Evolutionary conservation across 1,139 yeast species (phyloP).

Genomic region (Nakaseomyces nivariensis): DNA sequence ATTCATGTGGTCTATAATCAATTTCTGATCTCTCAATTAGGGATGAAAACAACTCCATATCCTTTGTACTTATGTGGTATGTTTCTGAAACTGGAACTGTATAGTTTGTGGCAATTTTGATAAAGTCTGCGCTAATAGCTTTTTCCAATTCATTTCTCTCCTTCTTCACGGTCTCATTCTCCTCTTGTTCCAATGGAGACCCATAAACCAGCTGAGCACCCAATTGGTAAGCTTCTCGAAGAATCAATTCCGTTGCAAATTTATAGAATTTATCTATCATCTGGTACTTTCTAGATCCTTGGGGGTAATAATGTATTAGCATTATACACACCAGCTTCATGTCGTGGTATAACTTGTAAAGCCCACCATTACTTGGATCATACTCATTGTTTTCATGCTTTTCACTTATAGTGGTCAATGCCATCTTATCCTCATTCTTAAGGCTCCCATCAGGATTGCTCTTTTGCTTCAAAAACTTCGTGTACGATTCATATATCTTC

Average conservation of each 20-base stretch:
- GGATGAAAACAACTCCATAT: constrained; percentile 42
- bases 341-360: constrained; percentile 63
- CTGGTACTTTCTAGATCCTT: constrained; percentile 50
- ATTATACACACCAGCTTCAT: constrained; percentile 52
- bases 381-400: constrained; percentile 34
- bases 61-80: constrained; percentile 35
- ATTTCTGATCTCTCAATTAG: constrained; percentile 28
- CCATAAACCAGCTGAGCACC: constrained; percentile 18
- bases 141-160: constrained; percentile 25
- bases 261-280: constrained; percentile 61
- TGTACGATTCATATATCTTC: constrained; percentile 36
- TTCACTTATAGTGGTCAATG: constrained; percentile 29
- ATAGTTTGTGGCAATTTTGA: constrained; percentile 52
- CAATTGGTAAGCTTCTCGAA: constrained; percentile 58
- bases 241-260: constrained; percentile 56
- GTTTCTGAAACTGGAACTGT: constrained; percentile 58
- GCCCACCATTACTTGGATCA: constrained; percentile 25
- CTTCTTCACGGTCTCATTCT: constrained; percentile 9
- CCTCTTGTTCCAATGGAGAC: constrained; percentile 9
- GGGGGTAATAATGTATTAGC: constrained; percentile 38
- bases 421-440: constrained; percentile 18
- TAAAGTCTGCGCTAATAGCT: constrained; percentile 46
- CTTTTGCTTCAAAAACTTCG: constrained; percentile 30
- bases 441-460: constrained; percentile 21
- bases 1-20: constrained; percentile 26